phyloP scores from a whole-genome alignment of 345 rosid species.

The Anacardium occidentale region DNA sequence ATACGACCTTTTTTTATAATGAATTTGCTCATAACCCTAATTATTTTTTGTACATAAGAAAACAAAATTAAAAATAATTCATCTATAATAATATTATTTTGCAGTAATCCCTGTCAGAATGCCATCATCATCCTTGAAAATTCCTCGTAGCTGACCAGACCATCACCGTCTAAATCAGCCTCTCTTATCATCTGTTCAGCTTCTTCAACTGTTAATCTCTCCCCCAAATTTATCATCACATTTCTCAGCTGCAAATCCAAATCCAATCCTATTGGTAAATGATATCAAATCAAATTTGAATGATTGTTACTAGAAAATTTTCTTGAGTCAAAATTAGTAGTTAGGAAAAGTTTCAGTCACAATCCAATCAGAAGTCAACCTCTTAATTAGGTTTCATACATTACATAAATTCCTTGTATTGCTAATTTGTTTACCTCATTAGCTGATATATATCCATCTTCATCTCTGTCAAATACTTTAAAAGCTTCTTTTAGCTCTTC shows the following conservation, averaged over 20 bases:
- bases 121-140: slow-evolving; percentile 69
- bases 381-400: too few species aligned
- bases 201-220: slow-evolving; percentile 64
- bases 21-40: too few species aligned
- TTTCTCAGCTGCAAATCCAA: slow-evolving; percentile 54
- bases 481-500: slow-evolving; percentile 70
- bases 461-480: slow-evolving; percentile 63
- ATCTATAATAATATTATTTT: too few species aligned
- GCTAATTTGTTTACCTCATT: slow-evolving; percentile 36
- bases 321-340: background rate
- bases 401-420: too few species aligned
- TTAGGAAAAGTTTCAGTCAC: background rate
- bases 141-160: slow-evolving; percentile 62
- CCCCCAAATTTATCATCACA: slow-evolving; percentile 84
- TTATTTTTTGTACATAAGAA: too few species aligned
- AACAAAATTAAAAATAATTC: too few species aligned
- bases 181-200: slow-evolving; percentile 81
- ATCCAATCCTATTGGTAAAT: too few species aligned
- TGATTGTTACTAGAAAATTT: too few species aligned
- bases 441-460: slow-evolving; percentile 61
- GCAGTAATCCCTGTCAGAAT: background rate
- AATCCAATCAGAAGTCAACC: too few species aligned
- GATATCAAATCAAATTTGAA: too few species aligned
- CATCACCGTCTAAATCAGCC: slow-evolving; percentile 86
- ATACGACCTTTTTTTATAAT: too few species aligned